Evolutionary conservation across 306 rosid genomes (phyloP).

Genomic region (Echinosophora koreensis): DNA sequence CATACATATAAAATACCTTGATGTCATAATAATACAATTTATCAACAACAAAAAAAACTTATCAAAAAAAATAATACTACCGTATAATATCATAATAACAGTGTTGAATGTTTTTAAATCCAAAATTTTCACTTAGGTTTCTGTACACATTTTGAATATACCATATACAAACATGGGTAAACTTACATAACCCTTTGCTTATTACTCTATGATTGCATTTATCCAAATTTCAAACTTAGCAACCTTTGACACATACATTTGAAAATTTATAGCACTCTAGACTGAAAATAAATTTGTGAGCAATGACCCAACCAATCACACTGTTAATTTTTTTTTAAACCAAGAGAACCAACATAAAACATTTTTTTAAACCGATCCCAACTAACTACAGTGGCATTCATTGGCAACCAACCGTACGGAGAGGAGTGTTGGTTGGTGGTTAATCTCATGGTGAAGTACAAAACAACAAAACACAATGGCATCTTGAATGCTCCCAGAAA

Average conservation of each 20-base stretch:
- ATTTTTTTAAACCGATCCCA: not conserved
- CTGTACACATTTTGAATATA: not conserved
- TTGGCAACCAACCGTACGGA: not conserved
- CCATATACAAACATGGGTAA: not conserved
- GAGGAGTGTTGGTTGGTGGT: constrained; percentile 25
- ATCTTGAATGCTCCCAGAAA: constrained; percentile 22
- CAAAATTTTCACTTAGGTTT: not conserved
- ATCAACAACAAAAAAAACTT: too few relatives aligned
- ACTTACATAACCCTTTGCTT: not conserved
- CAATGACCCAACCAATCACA: not conserved
- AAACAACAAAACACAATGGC: constrained; percentile 36
- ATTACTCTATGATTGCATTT: not conserved
- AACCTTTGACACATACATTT: not conserved
- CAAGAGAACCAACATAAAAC: not conserved
- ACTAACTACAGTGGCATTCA: not conserved
- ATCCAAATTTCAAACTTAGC: not conserved
- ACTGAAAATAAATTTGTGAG: not conserved
- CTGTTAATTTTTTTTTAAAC: not conserved
- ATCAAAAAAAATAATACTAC: too few relatives aligned
- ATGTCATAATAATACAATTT: too few relatives aligned
- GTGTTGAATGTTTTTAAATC: not conserved
- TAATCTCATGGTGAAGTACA: constrained; percentile 31
- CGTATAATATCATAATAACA: not conserved
- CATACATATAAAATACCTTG: not conserved
- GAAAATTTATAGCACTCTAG: not conserved